phyloP scores from a whole-genome alignment of 495 filamentous ascomycete genomes.

The Aspergillus steynii region DNA sequence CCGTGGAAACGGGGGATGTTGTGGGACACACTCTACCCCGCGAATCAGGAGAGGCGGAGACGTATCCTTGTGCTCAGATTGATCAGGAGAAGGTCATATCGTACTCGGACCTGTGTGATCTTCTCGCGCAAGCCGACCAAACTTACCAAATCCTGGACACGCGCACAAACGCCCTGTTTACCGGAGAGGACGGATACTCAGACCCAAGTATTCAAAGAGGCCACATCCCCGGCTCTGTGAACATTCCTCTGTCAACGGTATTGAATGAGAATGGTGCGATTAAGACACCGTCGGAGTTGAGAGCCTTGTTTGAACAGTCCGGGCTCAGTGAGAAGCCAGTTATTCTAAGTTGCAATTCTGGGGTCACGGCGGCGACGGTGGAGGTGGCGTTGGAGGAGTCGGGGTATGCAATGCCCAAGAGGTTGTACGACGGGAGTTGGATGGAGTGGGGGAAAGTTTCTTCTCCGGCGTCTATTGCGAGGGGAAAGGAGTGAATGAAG shows the following conservation, averaged over 20 bases:
- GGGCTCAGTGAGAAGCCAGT: slow-evolving; percentile 21
- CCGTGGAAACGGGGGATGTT: slow-evolving; percentile 5
- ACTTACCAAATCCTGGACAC: slow-evolving; percentile 25
- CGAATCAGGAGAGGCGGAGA: not conserved
- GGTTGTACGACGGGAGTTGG: slow-evolving; percentile 41
- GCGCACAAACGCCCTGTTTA: slow-evolving; percentile 21
- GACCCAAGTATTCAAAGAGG: slow-evolving; percentile 21
- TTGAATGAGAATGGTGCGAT: slow-evolving; percentile 8
- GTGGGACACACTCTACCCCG: not conserved
- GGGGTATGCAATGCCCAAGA: slow-evolving; percentile 18
- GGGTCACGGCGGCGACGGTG: slow-evolving; percentile 33
- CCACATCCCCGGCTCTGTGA: slow-evolving; percentile 33
- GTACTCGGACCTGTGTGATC: not conserved
- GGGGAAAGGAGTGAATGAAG: not conserved
- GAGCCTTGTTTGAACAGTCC: slow-evolving; percentile 20
- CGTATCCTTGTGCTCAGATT: not conserved
- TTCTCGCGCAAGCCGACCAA: slow-evolving; percentile 7
- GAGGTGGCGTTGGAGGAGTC: slow-evolving; percentile 25
- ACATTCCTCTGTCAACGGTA: slow-evolving; percentile 30
- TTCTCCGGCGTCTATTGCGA: slow-evolving; percentile 10
- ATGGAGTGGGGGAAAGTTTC: slow-evolving; percentile 31
- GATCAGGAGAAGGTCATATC: not conserved
- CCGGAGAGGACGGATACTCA: slow-evolving; percentile 14
- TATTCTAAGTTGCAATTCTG: slow-evolving; percentile 37
- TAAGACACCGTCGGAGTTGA: slow-evolving; percentile 6